A percentile compares a stretch with the other conserved stretches of the same genome.
phyloP scores from a whole-genome alignment of 2,329 filamentous ascomycete genomes.

The Xylariaceae sp. region DNA sequence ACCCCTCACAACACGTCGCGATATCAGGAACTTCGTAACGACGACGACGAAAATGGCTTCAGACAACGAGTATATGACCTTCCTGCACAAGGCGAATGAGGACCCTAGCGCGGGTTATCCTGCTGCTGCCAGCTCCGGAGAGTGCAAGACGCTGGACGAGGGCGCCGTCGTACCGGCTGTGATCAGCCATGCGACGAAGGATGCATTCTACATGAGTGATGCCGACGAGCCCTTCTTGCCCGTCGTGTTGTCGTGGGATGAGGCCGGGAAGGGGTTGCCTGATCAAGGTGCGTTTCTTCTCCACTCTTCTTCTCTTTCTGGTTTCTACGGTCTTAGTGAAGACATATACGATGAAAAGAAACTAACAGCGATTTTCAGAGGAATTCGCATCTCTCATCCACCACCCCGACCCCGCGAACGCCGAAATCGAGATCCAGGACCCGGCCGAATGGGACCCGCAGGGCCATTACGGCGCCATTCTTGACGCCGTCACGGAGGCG shows the following conservation, averaged over 20 bases:
- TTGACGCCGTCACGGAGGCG: conserved; percentile 63
- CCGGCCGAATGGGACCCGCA: conserved; percentile 67
- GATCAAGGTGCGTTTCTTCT: conserved; percentile 50
- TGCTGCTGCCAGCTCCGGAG: conserved; percentile 29
- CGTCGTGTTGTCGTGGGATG: conserved; percentile 61
- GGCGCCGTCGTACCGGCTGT: conserved; percentile 55
- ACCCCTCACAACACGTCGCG: not conserved
- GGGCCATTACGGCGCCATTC: conserved; percentile 62
- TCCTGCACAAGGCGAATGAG: conserved; percentile 81
- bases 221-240: conserved; percentile 81
- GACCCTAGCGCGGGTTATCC: conserved; percentile 60
- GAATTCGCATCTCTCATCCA: conserved; percentile 65
- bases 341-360: not conserved
- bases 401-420: conserved; percentile 48
- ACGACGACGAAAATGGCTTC: conserved; percentile 52
- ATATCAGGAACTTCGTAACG: not conserved
- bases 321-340: not conserved
- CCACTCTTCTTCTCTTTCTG: not conserved
- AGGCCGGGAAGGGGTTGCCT: conserved; percentile 48
- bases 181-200: conserved; percentile 46
- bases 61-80: conserved; percentile 78
- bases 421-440: conserved; percentile 60
- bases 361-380: conserved; percentile 39
- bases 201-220: conserved; percentile 71
- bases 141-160: conserved; percentile 49